Conservation (phyloP, 2,329 filamentous ascomycete genomes). For the Apiospora pterosperma region DNA sequence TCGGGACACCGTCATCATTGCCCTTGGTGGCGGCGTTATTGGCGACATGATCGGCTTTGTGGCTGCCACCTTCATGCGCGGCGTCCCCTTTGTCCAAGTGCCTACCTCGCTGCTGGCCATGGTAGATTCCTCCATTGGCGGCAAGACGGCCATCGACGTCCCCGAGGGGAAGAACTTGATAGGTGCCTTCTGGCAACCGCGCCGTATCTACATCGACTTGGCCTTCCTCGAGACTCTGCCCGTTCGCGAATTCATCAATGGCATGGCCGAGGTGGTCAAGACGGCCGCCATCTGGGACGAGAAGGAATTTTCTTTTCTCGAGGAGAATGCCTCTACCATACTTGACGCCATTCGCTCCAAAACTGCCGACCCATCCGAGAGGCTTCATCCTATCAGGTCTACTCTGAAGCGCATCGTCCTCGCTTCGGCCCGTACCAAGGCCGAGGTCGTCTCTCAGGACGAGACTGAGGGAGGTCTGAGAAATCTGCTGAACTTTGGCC, state of each 20-base stretch:
- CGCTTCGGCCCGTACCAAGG: slow-evolving; percentile 90
- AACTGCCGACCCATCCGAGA: slow-evolving; percentile 46
- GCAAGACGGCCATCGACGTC: slow-evolving; percentile 97
- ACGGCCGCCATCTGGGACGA: slow-evolving; percentile 97
- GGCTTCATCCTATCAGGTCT: slow-evolving; percentile 67
- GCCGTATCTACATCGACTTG: slow-evolving; percentile 91
- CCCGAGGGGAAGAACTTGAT: slow-evolving; percentile 95
- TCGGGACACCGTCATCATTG: slow-evolving; percentile 90
- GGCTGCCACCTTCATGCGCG: slow-evolving; percentile 97
- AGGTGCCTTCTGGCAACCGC: slow-evolving; percentile 94
- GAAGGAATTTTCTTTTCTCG: slow-evolving; percentile 77
- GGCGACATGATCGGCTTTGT: slow-evolving; percentile 98
- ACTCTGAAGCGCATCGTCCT: slow-evolving; percentile 78
- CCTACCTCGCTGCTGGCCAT: slow-evolving; percentile 92
- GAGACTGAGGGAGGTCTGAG: slow-evolving; percentile 91
- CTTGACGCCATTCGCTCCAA: slow-evolving; percentile 67
- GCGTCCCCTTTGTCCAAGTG: slow-evolving; percentile 92
- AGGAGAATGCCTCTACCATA: slow-evolving; percentile 76
- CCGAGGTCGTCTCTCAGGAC: slow-evolving; percentile 88
- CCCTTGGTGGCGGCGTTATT: slow-evolving; percentile 92
- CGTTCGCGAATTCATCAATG: slow-evolving; percentile 91
- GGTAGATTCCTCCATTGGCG: slow-evolving; percentile 98
- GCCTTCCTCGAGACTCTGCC: slow-evolving; percentile 88
- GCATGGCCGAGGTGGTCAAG: slow-evolving; percentile 98
- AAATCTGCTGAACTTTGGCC: slow-evolving; percentile 95